phyloP scores from a whole-genome alignment of 306 rosid genomes.

The Quercus alba region DNA sequence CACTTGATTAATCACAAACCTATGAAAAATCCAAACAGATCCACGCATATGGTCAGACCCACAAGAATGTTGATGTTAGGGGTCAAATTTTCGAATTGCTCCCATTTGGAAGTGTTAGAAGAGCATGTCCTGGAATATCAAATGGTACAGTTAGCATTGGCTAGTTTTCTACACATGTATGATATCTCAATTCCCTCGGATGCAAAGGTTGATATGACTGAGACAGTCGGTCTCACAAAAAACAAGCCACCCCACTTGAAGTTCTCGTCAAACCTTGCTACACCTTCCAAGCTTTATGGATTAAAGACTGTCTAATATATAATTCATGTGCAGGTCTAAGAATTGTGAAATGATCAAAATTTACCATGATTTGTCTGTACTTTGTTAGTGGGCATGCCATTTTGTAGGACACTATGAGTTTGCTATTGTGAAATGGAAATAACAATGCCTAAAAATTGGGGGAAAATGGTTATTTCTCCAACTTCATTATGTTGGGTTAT shows the following conservation, averaged over 20 bases:
- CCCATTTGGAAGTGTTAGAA: constrained; percentile 60
- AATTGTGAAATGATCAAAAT: too few relatives aligned
- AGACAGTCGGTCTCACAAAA: constrained; percentile 29
- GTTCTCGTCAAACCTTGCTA: constrained; percentile 49
- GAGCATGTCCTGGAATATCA: constrained; percentile 51
- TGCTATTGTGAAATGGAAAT: too few relatives aligned
- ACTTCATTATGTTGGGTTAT: too few relatives aligned
- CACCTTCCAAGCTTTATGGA: constrained; percentile 18
- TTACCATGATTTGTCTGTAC: too few relatives aligned
- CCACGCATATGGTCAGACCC: constrained; percentile 45
- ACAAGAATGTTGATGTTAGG: constrained; percentile 39
- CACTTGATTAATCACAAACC: constrained; percentile 39
- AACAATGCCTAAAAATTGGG: too few relatives aligned
- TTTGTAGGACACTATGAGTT: too few relatives aligned
- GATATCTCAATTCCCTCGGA: constrained; percentile 23
- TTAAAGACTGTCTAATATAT: constrained; percentile 4
- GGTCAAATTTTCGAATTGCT: constrained; percentile 42
- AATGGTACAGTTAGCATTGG: constrained; percentile 33
- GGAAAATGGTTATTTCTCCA: too few relatives aligned
- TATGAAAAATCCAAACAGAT: constrained; percentile 53
- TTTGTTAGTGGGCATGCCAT: too few relatives aligned
- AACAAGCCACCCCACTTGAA: constrained; percentile 42
- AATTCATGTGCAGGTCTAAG: constrained; percentile 13
- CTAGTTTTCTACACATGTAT: constrained; percentile 43
- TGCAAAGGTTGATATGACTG: constrained; percentile 48